Base-by-base conservation (phyloP, 768 basidiomycete genomes). In the Tulasnella calospora region DNA sequence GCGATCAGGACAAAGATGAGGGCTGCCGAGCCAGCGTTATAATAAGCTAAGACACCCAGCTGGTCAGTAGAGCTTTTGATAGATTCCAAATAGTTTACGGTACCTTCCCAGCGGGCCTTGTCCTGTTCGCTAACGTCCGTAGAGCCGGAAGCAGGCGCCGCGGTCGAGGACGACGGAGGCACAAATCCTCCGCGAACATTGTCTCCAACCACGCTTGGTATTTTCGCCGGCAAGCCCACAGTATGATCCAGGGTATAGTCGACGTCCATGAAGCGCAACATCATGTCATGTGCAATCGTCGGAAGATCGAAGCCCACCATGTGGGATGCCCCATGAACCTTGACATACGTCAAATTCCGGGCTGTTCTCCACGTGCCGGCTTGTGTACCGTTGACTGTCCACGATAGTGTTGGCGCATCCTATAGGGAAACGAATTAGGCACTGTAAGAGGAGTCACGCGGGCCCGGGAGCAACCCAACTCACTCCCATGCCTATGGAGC, bases 221-320 rank as follows among this genome's bases (percentile, higher is more conserved):
- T 92, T 74, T 85, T 87, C 2, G 94, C 95, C 0, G 94, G 91
- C 41, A 33, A 93, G 91, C 93, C 95, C 2, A 91, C 86, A 78
- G 98, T 88, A 2, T 90, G 88, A 44, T 69, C 70, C 10, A 72
- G 5, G 35, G 92, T 89, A 81, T 97, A 94, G 86, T 99, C 92
- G 79, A 96, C 90, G 73, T 90, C 92, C 92, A 98, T 94, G 86
- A 99, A 99, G 19, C 98, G 94, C 55, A 98, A 89, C 81, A 99
- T 97, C 98, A 99, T 98, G 84, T 99, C 98, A 83, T 98, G 95
- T 4, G 96, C 87, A 27, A 92, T 90, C 74, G 94, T 89, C 0
- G 96, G 96, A 17, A 93, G 87, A 84, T 99, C 97, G 84, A 87
- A 92, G 17, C 93, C 91, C 10, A 90, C 97, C 98, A 99, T 99